phyloP scores from a whole-genome alignment of 2,329 filamentous ascomycete genomes.

The Fusarium begoniae region DNA sequence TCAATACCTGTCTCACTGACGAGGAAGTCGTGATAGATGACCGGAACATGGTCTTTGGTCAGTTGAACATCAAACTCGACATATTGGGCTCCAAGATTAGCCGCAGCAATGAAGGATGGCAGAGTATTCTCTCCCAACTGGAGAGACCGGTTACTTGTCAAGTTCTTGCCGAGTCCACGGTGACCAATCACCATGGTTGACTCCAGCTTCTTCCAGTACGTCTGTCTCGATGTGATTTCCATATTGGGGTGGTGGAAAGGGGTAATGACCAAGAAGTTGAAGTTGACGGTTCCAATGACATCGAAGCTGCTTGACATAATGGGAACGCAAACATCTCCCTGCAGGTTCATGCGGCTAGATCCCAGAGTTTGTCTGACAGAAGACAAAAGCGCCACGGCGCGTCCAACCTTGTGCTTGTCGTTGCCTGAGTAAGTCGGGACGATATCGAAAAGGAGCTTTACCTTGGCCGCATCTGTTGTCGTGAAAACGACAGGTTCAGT shows the following conservation, averaged over 20 bases:
- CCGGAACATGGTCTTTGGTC: slow-evolving; percentile 97
- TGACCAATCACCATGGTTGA: slow-evolving; percentile 84
- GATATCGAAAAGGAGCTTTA: slow-evolving; percentile 93
- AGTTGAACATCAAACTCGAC: slow-evolving; percentile 90
- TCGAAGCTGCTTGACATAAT: slow-evolving; percentile 87
- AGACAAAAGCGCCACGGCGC: slow-evolving; percentile 87
- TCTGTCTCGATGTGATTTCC: slow-evolving; percentile 88
- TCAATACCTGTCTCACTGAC: slow-evolving; percentile 98
- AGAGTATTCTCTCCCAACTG: slow-evolving; percentile 97
- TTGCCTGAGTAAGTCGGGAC: slow-evolving; percentile 94
- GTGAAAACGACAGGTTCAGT: slow-evolving; percentile 95
- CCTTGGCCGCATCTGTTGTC: slow-evolving; percentile 78
- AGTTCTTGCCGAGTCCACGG: slow-evolving; percentile 88
- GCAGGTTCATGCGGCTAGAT: slow-evolving; percentile 86
- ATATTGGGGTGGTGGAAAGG: slow-evolving; percentile 95
- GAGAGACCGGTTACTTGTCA: slow-evolving; percentile 81
- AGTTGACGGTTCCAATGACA: slow-evolving; percentile 93
- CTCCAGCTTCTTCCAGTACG: slow-evolving; percentile 94
- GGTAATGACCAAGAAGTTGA: slow-evolving; percentile 95
- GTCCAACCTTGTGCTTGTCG: slow-evolving; percentile 86
- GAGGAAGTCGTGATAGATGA: slow-evolving; percentile 98
- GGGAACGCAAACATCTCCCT: slow-evolving; percentile 91
- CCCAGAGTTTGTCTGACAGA: slow-evolving; percentile 86
- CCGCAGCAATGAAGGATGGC: slow-evolving; percentile 93
- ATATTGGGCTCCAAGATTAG: slow-evolving; percentile 85